Base-by-base conservation (phyloP, 805 yeast species). In the Metschnikowia chrysomelidarum region DNA sequence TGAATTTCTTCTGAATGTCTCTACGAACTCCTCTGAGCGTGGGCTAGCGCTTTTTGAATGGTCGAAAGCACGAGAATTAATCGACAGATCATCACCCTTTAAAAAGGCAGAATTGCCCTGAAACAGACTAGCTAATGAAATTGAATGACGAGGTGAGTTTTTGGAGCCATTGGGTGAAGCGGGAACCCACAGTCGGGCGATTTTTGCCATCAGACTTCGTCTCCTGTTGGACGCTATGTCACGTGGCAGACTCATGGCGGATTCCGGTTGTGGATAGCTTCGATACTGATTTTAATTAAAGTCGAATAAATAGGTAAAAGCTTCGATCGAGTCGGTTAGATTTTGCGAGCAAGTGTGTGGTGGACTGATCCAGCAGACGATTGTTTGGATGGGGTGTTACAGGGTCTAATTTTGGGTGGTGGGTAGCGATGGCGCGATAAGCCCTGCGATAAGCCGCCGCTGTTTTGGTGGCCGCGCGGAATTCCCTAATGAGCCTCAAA, bases 191-290 rank as follows among this genome's bases (percentile, higher is more conserved):
- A 45, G 34, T 10, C 46, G 31, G 11, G 50, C 30, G 33, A 47
- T 34, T 35, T 39, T 46, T 9, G 50, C 51, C 31, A 47, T 43
- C 4, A 45, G 39, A 35, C 39, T 33, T 21, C 49, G 29, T 25
- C 49, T 24, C 9, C 45, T 18, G 24, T 19, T 32, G 17, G 44
- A 30, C 15, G 32, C 24, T 25, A 47, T 46, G 24, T 42, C 44
- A 15, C 36, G 44, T 7, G 51, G 51, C 39, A 38, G 48, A 31
- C 49, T 41, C 51, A 47, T 47, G 38, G 24, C n/a, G n/a, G n/a
- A n/a, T n/a, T n/a, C n/a, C n/a, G 8, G 13, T 14, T 16, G 16
- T 24, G 27, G 5, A 13, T 2, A 11, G 27, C 7, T 5, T 24
- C 7, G n/a, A n/a, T n/a, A n/a, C n/a, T n/a, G n/a, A n/a, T 19